Conservation (phyloP, 2,329 filamentous ascomycete genomes). For the Aureobasidium leucospermi region DNA sequence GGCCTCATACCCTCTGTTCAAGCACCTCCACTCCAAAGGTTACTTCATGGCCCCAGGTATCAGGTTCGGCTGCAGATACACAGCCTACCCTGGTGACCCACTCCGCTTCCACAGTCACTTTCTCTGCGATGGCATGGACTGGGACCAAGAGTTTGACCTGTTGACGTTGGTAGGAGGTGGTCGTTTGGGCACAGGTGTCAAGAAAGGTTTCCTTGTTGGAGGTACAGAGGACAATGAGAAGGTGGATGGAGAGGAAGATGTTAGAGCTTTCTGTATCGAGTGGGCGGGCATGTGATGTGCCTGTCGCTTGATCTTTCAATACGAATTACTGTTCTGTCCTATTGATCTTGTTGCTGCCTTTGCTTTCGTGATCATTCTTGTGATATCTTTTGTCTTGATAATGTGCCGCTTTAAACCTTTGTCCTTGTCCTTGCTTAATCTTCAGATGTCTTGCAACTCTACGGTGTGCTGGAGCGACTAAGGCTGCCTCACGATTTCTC, state of each 20-base stretch:
- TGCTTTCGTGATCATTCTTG: not conserved
- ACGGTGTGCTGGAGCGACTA: too few relatives aligned
- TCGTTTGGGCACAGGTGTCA: conserved; percentile 84
- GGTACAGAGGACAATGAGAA: conserved; percentile 38
- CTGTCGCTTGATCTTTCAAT: not conserved
- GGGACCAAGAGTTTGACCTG: conserved; percentile 79
- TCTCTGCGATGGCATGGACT: conserved; percentile 73
- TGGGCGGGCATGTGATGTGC: conserved; percentile 78
- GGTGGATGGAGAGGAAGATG: conserved; percentile 29
- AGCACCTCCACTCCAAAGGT: conserved; percentile 66
- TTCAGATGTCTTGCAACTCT: too few relatives aligned
- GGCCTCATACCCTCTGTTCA: conserved; percentile 66
- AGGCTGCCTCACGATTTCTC: too few relatives aligned
- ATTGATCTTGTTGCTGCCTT: not conserved
- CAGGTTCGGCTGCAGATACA: conserved; percentile 89
- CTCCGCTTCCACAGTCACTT: conserved; percentile 95
- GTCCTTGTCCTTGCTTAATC: too few relatives aligned
- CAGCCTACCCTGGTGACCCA: conserved; percentile 91
- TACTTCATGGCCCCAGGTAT: conserved; percentile 90
- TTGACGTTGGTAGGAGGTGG: conserved; percentile 82
- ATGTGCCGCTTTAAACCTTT: too few relatives aligned
- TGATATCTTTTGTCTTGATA: too few relatives aligned
- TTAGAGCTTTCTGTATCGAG: conserved; percentile 78
- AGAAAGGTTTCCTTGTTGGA: conserved; percentile 88
- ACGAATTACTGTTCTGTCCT: not conserved